Evolutionary conservation across 2,329 filamentous ascomycete genomes (phyloP).

Genomic region (Hyphodiscus sp.): DNA sequence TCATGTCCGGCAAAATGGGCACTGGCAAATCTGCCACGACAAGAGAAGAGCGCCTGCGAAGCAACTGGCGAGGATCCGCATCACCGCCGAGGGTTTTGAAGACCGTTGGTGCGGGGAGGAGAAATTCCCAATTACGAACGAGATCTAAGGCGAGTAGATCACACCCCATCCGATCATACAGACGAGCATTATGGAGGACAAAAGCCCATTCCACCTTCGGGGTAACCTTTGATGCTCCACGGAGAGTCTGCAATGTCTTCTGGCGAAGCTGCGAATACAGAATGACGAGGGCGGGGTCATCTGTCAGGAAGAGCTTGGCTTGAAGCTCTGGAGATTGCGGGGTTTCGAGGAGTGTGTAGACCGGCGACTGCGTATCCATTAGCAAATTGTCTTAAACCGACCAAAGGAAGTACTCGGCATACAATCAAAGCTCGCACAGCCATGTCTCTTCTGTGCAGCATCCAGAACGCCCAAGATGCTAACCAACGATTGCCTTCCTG

Average conservation of each 20-base stretch:
- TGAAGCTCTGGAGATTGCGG: slow-evolving; percentile 63
- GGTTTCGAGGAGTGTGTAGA: slow-evolving; percentile 66
- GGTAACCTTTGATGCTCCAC: slow-evolving; percentile 75
- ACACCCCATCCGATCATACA: slow-evolving; percentile 90
- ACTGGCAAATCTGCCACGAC: slow-evolving; percentile 69
- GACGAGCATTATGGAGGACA: slow-evolving; percentile 73
- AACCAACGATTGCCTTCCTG: slow-evolving; percentile 87
- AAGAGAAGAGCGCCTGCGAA: slow-evolving; percentile 67
- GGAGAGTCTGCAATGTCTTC: slow-evolving; percentile 73
- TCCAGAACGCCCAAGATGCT: slow-evolving; percentile 93
- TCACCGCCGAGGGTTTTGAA: slow-evolving; percentile 33
- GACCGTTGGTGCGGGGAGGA: slow-evolving; percentile 43
- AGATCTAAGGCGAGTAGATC: slow-evolving; percentile 83
- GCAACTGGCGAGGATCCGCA: slow-evolving; percentile 45
- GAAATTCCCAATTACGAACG: slow-evolving; percentile 79
- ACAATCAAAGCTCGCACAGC: slow-evolving; percentile 79
- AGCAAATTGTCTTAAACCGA: slow-evolving; percentile 6
- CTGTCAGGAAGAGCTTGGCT: slow-evolving; percentile 75
- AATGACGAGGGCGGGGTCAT: slow-evolving; percentile 83
- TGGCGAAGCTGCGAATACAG: slow-evolving; percentile 82
- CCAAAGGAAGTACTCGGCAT: slow-evolving; percentile 30
- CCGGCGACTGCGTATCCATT: slow-evolving; percentile 54
- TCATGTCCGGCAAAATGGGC: slow-evolving; percentile 37
- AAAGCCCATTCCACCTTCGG: slow-evolving; percentile 82
- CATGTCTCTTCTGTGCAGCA: slow-evolving; percentile 74